A percentile compares a stretch with the other conserved stretches of the same genome.
Evolutionary conservation across 169 alveolate genomes (phyloP).

Genomic region (Plasmodium blacklocki): DNA sequence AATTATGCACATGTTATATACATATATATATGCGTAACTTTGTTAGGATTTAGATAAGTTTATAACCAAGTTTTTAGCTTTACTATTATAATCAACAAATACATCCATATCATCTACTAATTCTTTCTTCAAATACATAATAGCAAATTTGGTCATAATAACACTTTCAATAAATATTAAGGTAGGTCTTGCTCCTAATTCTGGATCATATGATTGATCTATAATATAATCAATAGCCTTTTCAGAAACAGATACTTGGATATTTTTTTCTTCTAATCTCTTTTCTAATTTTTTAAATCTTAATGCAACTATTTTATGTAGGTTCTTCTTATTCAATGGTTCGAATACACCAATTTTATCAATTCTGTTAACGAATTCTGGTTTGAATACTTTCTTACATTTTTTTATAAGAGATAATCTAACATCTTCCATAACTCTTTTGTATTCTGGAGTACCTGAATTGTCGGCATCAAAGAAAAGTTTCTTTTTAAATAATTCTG

Average conservation of each 20-base stretch:
- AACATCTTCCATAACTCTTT: slow-evolving; percentile 43
- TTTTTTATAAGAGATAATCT: slow-evolving; percentile 71
- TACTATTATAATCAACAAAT: slow-evolving; percentile 32
- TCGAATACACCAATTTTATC: slow-evolving; percentile 83
- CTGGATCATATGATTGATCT: slow-evolving; percentile 75
- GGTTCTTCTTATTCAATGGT: slow-evolving; percentile 69
- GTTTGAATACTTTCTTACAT: slow-evolving; percentile 77
- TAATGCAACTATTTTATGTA: slow-evolving; percentile 79
- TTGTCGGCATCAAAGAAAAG: slow-evolving; percentile 74
- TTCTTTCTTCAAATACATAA: slow-evolving; percentile 70
- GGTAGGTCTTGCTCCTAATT: slow-evolving; percentile 77
- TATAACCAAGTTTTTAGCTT: slow-evolving; percentile 35
- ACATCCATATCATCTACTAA: slow-evolving; percentile 68
- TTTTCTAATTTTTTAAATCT: slow-evolving; percentile 72
- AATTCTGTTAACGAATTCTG: slow-evolving; percentile 87
- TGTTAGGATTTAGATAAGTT: slow-evolving; percentile 1
- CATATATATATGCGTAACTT: too few relatives aligned
- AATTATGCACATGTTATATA: too few relatives aligned
- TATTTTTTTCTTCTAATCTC: slow-evolving; percentile 71
- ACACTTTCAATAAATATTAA: slow-evolving; percentile 75
- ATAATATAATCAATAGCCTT: slow-evolving; percentile 69
- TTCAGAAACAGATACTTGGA: slow-evolving; percentile 40
- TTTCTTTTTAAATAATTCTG: slow-evolving; percentile 77
- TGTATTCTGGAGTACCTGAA: slow-evolving; percentile 59
- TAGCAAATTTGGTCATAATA: slow-evolving; percentile 73